Evolutionary conservation across 768 basidiomycete species (phyloP), one percentile per base, ranked within the genome.

Genomic region (Glaciozyma martinii): DNA sequence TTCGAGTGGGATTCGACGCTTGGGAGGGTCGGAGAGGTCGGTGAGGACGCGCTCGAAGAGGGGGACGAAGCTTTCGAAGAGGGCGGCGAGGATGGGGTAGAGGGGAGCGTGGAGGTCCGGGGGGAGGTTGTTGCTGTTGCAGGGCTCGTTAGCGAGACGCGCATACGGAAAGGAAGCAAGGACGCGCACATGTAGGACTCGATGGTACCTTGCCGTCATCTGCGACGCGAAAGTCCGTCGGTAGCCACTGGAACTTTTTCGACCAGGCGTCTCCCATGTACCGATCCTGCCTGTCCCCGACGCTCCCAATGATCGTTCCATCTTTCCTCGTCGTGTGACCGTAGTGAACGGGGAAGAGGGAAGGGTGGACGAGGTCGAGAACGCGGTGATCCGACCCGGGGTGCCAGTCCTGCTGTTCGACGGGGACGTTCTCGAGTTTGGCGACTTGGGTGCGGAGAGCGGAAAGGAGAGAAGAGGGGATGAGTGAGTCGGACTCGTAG

Each of bases 91-190:
- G 23, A 68, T 80, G 80, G 18, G 79, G 71, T 23, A 65, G 32
- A 21, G 47, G 52, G 60, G 78, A 7, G 43, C 52, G n/a, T 60
- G 56, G 21, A 10, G 21, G 19, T 27, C 66, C 9, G 79, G 80
- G 63, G 82, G 73, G 27, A 84, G 73, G 63, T 82, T 81, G 72
- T 83, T 83, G 76, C 84, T 82, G 73, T 84, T 84, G 4, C 49
- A n/a, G n/a, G n/a, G 27, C n/a, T 30, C 27, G 19, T 33, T 23
- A 19, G 16, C 5, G 3, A 1, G 10, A 8, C 3, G 16, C 46
- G 46, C n/a, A n/a, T n/a, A 21, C 2, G 37, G 37, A 7, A 40
- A 2, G 12, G 37, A 6, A 13, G 37, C n/a, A 40, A 40, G 37
- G 12, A 13, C 37, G 7, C 12, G 7, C 12, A 40, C 37, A 40